A percentile compares a stretch with the other conserved stretches of the same genome.
Evolutionary conservation across 352 stramenopile genomes (phyloP).

Genomic region (Globisporangium canariense): DNA sequence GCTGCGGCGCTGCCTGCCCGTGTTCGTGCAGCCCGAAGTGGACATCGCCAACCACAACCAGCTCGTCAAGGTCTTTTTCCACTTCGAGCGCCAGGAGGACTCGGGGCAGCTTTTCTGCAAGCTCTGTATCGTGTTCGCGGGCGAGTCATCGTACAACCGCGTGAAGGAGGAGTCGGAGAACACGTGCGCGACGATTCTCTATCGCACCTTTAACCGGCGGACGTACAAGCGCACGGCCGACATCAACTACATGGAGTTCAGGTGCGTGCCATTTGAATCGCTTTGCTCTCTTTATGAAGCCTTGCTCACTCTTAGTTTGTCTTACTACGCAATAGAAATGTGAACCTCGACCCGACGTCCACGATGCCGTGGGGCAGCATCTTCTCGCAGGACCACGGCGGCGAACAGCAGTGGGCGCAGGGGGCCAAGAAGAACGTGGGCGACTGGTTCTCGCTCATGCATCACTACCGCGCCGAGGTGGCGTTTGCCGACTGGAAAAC

Average conservation of each 20-base stretch:
- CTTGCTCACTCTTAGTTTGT: background rate
- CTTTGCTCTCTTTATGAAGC: too few species aligned
- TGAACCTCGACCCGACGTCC: conserved; percentile 50
- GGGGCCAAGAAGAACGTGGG: conserved; percentile 78
- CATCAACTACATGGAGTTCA: conserved; percentile 89
- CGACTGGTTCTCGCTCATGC: conserved; percentile 89
- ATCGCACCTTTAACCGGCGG: conserved; percentile 82
- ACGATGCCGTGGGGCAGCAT: conserved; percentile 54
- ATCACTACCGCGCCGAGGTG: conserved; percentile 76
- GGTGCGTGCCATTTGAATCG: conserved; percentile 24
- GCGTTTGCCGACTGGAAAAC: conserved; percentile 43
- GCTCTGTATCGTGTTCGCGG: conserved; percentile 79
- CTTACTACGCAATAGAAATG: conserved; percentile 28
- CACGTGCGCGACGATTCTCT: conserved; percentile 68
- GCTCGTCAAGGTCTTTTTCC: conserved; percentile 81
- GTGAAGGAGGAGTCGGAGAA: conserved; percentile 70
- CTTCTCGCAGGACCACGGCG: conserved; percentile 72
- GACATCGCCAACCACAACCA: conserved; percentile 81
- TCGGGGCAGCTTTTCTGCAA: conserved; percentile 56
- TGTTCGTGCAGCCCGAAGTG: conserved; percentile 82
- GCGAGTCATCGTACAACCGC: conserved; percentile 86
- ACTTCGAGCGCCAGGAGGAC: conserved; percentile 65
- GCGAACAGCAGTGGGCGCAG: conserved; percentile 79
- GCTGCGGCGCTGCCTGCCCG: conserved; percentile 74
- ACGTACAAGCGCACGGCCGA: conserved; percentile 87